Conservation (phyloP, 1,284 basidiomycete genomes). For the Moesziomyces parantarcticus region DNA sequence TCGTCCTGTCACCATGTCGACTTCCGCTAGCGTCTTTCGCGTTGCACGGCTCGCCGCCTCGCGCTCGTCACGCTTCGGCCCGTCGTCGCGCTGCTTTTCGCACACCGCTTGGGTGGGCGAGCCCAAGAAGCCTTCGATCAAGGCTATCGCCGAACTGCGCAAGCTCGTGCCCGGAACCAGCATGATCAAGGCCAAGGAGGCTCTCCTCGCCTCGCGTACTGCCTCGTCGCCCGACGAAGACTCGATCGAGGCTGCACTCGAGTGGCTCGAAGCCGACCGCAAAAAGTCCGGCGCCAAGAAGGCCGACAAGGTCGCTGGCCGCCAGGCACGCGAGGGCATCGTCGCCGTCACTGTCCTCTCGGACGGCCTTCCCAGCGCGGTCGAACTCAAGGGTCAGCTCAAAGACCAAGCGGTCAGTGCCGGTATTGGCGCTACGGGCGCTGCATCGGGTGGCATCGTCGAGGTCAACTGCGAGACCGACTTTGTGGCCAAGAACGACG, state of each 20-base stretch:
- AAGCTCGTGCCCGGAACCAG: constrained; percentile 78
- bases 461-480: constrained; percentile 98
- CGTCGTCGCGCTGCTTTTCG: constrained; percentile 9
- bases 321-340: constrained; percentile 81
- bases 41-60: constrained; percentile 6
- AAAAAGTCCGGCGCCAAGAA: constrained; percentile 79
- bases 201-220: constrained; percentile 74
- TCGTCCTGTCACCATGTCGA: constrained; percentile 4
- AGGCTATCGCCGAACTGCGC: constrained; percentile 86
- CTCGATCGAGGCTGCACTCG: constrained; percentile 79
- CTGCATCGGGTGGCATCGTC: constrained; percentile 80
- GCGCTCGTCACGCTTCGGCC: background rate
- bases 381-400: constrained; percentile 24
- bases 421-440: constrained; percentile 36
- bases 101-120: constrained; percentile 8
- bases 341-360: constrained; percentile 80
- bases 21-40: constrained; percentile 6
- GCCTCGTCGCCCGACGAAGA: constrained; percentile 71
- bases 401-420: constrained; percentile 68
- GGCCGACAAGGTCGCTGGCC: constrained; percentile 82
- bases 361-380: constrained; percentile 69
- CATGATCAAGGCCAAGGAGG: constrained; percentile 87
- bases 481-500: constrained; percentile 88
- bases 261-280: constrained; percentile 83
- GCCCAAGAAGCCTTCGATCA: constrained; percentile 70